Evolutionary conservation across 2,329 filamentous ascomycete genomes (phyloP).

Genomic region (Exophiala alcalophila): DNA sequence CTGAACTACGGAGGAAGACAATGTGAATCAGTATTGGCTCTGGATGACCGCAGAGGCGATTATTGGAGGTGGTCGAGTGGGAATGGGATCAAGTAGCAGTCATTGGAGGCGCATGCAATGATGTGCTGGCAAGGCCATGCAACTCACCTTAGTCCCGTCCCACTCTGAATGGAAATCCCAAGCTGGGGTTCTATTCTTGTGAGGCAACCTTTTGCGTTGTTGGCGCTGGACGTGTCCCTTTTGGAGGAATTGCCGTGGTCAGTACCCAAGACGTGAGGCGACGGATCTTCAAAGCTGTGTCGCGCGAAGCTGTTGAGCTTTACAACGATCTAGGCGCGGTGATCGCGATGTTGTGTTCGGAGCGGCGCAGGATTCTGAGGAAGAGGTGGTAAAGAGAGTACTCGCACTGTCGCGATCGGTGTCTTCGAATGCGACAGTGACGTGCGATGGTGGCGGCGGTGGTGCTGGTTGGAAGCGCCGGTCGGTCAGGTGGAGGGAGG

Average conservation of each 20-base stretch:
- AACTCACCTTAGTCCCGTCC: conserved; percentile 29
- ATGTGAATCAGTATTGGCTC: conserved; percentile 29
- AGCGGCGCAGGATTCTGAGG: too few relatives aligned
- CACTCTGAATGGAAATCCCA: conserved; percentile 18
- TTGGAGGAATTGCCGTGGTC: conserved; percentile 6
- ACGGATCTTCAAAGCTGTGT: conserved; percentile 3
- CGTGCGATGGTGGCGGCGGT: conserved; percentile 1
- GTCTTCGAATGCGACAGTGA: conserved; percentile 3
- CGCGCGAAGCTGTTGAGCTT: conserved; percentile 10
- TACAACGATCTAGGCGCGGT: conserved; percentile 6
- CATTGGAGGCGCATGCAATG: conserved; percentile 28
- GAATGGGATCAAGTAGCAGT: conserved; percentile 23
- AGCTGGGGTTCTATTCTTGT: conserved; percentile 28
- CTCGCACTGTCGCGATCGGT: neutral
- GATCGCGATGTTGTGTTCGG: conserved; percentile 2
- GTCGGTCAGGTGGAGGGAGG: conserved; percentile 1
- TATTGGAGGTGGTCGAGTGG: conserved; percentile 29
- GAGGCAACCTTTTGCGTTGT: conserved; percentile 6
- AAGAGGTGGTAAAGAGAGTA: neutral
- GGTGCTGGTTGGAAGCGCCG: conserved; percentile 4
- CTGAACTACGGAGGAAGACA: conserved; percentile 22
- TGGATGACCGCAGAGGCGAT: conserved; percentile 19
- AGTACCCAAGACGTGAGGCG: conserved; percentile 11
- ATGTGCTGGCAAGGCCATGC: conserved; percentile 30
- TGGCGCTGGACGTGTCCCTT: conserved; percentile 8